Conservation (phyloP, 1,139 yeast species). For the Hansenula anomala region DNA sequence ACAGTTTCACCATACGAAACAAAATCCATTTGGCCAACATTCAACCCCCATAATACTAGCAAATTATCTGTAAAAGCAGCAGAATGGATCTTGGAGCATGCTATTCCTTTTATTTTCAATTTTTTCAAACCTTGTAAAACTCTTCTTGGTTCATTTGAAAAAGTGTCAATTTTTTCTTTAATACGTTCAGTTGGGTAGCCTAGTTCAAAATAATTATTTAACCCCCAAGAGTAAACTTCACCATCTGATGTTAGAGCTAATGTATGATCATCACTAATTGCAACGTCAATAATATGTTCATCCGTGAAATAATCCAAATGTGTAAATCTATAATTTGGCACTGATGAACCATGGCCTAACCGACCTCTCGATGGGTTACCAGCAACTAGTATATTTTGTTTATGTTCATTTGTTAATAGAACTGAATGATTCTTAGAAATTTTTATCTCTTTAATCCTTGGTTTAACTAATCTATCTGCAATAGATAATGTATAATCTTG, state of each 20-base stretch:
- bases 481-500: conserved; percentile 23
- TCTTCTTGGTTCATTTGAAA: conserved; percentile 38
- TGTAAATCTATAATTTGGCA: conserved; percentile 35
- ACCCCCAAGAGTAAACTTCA: conserved; percentile 73
- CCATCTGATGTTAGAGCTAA: conserved; percentile 48
- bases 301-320: conserved; percentile 31
- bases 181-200: conserved; percentile 45
- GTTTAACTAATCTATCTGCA: conserved; percentile 28
- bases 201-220: conserved; percentile 59
- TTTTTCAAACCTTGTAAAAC: conserved; percentile 42
- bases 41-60: conserved; percentile 74
- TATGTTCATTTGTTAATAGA: conserved; percentile 44
- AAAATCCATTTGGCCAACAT: conserved; percentile 83
- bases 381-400: conserved; percentile 47
- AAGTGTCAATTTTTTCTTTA: conserved; percentile 25
- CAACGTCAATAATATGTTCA: conserved; percentile 36
- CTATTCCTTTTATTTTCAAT: conserved; percentile 42
- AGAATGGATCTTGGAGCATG: conserved; percentile 69
- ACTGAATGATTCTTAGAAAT: conserved; percentile 68
- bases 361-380: conserved; percentile 75
- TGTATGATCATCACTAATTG: conserved; percentile 65
- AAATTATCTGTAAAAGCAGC: conserved; percentile 51
- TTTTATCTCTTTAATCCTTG: conserved; percentile 32
- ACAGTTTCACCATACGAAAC: conserved; percentile 27
- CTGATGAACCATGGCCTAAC: conserved; percentile 48